These are phyloP conservation scores for Cryptococcus sp. DNA, from an alignment of 1,284 basidiomycete genomes.

Conservation along the genomic window DNA sequence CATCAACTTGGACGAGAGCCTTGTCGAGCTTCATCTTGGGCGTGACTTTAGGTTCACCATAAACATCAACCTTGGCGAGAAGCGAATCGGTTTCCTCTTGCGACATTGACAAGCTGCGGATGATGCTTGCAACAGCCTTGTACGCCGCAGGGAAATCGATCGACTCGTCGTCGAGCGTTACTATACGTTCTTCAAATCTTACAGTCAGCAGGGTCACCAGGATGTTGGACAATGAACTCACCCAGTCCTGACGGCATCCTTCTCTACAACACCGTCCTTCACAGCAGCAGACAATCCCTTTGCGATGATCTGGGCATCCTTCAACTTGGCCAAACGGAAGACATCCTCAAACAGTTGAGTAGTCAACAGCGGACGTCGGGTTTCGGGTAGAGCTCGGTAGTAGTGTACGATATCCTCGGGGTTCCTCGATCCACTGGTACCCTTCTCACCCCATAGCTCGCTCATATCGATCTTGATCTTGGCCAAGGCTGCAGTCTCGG, in stretches of 20 bases:
- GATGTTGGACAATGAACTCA: constrained; percentile 18
- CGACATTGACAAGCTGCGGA: constrained; percentile 60
- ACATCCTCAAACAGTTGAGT: constrained; percentile 81
- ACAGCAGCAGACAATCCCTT: constrained; percentile 52
- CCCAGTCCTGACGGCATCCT: constrained; percentile 59
- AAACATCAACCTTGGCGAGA: constrained; percentile 34
- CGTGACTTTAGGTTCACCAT: constrained; percentile 38
- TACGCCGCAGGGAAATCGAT: constrained; percentile 87
- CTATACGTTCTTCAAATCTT: constrained; percentile 63
- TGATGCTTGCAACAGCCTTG: constrained; percentile 66
- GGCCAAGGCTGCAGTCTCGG: constrained; percentile 65
- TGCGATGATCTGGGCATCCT: constrained; percentile 73
- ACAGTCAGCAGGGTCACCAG: constrained; percentile 7
- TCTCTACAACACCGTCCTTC: constrained; percentile 55
- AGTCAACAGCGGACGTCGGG: constrained; percentile 59
- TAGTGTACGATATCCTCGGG: constrained; percentile 57
- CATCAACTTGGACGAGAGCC: constrained; percentile 34
- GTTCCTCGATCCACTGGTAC: constrained; percentile 42
- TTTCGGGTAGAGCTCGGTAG: constrained; percentile 56
- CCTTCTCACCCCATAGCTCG: constrained; percentile 51
- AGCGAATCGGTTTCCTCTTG: constrained; percentile 57
- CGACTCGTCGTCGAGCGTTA: constrained; percentile 76
- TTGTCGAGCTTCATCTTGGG: constrained; percentile 41
- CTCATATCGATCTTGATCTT: constrained; percentile 62
- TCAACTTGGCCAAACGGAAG: constrained; percentile 78